These are phyloP conservation scores for Microstegium vimineum DNA, from an alignment of 176 grass and related monocot species.

Conservation along the genomic window DNA sequence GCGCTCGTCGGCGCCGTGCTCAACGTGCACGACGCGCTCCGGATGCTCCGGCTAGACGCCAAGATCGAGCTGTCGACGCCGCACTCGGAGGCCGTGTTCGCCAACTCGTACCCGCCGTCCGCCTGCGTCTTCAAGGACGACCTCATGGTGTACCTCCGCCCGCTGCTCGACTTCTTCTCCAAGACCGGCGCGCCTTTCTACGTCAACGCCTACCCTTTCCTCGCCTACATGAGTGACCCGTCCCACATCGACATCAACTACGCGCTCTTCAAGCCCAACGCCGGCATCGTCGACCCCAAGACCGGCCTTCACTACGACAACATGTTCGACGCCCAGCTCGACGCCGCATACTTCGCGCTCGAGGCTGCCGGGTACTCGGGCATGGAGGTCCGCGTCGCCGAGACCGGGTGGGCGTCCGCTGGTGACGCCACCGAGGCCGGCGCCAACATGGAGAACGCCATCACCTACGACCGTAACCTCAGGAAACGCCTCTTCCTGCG, in stretches of 20 bases:
- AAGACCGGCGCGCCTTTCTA: conserved; percentile 68
- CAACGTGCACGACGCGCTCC: conserved; percentile 70
- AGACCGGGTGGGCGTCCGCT: conserved; percentile 79
- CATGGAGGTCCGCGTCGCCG: conserved; percentile 80
- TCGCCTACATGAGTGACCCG: conserved; percentile 85
- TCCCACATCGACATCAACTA: conserved; percentile 82
- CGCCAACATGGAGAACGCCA: conserved; percentile 49
- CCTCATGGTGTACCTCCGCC: conserved; percentile 59
- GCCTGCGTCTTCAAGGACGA: conserved; percentile 60
- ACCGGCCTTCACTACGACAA: conserved; percentile 78
- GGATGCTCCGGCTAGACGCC: conserved; percentile 37
- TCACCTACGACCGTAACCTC: conserved; percentile 68
- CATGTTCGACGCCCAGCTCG: conserved; percentile 97
- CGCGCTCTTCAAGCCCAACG: conserved; percentile 74
- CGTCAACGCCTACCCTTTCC: conserved; percentile 89
- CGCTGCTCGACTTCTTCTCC: conserved; percentile 77
- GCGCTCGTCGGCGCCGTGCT: conserved; percentile 62
- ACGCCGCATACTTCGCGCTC: conserved; percentile 83
- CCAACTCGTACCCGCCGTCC: conserved; percentile 83
- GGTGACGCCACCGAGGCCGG: conserved; percentile 67
- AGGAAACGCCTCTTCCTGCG: conserved; percentile 59
- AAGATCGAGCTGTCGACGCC: conserved; percentile 66
- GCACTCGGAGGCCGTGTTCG: conserved; percentile 84
- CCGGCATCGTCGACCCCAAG: conserved; percentile 66
- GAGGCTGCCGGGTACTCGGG: conserved; percentile 54